phyloP scores from a whole-genome alignment of 768 basidiomycete species.

The Pilatotrama ljubarskyi region DNA sequence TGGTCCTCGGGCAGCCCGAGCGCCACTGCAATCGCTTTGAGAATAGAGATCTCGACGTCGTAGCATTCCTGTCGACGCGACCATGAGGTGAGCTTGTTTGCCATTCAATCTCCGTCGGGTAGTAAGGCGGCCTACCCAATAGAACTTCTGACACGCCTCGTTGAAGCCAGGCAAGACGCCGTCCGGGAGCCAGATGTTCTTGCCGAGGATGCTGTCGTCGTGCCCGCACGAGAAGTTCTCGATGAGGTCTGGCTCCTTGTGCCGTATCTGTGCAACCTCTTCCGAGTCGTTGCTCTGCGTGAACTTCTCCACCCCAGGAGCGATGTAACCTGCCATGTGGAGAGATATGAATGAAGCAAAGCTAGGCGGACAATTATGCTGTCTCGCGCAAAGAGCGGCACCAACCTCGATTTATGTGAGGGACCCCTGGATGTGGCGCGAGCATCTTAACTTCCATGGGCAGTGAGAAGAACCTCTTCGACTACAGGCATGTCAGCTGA shows the following conservation, averaged over 20 bases:
- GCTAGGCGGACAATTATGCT: neutral
- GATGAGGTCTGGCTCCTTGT: slow-evolving; percentile 41
- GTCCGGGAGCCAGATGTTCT: slow-evolving; percentile 59
- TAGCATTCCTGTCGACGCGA: slow-evolving; percentile 36
- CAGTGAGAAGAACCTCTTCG: slow-evolving; percentile 30
- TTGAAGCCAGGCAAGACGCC: slow-evolving; percentile 51
- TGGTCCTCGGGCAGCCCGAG: slow-evolving; percentile 45
- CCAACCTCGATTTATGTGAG: slow-evolving; percentile 32
- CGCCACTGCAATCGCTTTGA: slow-evolving; percentile 50
- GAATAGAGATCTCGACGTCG: slow-evolving; percentile 43
- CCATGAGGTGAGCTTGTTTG: no score
- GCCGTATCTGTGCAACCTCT: slow-evolving; percentile 30
- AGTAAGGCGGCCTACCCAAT: slow-evolving; percentile 27
- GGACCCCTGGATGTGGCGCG: slow-evolving; percentile 34
- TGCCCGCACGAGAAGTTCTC: slow-evolving; percentile 54
- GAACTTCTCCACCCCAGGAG: slow-evolving; percentile 33
- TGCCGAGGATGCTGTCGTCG: slow-evolving; percentile 43
- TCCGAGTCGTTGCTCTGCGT: slow-evolving; percentile 31
- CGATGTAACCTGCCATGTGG: slow-evolving; percentile 26
- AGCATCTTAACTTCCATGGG: slow-evolving; percentile 31
- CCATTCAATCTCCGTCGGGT: no score
- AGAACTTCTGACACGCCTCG: slow-evolving; percentile 51
- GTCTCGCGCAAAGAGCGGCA: no score
- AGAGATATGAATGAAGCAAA: no score
- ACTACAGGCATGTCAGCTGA: slow-evolving; percentile 18